Evolutionary conservation across 495 filamentous ascomycete genomes (phyloP).

Genomic region (Aspergillus diversus): DNA sequence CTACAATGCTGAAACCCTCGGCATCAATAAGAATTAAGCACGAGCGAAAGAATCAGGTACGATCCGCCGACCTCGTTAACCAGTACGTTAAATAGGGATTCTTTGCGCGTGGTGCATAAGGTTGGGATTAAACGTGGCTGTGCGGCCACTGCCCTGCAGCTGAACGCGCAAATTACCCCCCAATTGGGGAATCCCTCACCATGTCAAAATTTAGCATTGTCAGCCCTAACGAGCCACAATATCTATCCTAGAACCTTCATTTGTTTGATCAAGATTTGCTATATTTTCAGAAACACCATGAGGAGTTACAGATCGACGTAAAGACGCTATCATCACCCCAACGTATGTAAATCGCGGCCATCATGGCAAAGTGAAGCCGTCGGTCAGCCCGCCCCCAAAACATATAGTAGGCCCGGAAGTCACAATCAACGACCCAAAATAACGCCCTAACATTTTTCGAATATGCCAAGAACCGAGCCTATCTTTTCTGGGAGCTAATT

Average conservation of each 20-base stretch:
- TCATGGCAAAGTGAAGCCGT: background rate
- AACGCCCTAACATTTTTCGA: background rate
- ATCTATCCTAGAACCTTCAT: background rate
- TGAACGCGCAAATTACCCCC: constrained; percentile 9
- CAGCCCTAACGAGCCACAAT: background rate
- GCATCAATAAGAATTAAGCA: background rate
- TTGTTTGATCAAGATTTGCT: background rate
- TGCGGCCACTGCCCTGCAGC: background rate
- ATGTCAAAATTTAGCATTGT: background rate
- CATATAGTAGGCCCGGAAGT: no score
- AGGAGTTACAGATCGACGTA: background rate
- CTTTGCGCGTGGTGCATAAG: background rate
- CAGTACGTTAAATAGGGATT: background rate
- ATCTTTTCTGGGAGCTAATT: background rate
- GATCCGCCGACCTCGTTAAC: background rate
- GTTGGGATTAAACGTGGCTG: background rate
- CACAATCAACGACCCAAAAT: background rate
- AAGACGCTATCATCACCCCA: background rate
- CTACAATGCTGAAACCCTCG: background rate
- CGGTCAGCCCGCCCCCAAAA: background rate
- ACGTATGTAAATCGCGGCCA: background rate
- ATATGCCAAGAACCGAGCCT: background rate
- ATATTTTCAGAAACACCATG: background rate
- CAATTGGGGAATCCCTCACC: constrained; percentile 8
- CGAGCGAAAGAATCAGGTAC: background rate